Base-by-base conservation (phyloP, 345 rosid genomes). In the Nephelium lappaceum region DNA sequence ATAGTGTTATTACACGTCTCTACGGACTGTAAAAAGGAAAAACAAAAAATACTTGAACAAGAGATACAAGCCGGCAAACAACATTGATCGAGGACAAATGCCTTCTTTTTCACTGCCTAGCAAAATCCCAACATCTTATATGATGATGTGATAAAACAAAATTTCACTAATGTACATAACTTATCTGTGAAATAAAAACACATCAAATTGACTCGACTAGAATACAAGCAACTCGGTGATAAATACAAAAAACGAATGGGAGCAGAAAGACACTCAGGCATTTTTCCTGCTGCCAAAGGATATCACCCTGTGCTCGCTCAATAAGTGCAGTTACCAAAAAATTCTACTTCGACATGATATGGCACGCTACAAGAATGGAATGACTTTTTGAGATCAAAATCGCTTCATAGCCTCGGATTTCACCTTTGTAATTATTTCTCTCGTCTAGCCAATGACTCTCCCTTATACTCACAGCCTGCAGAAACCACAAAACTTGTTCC, bases 401-500 rank as follows among this genome's bases (percentile, higher is more conserved):
- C 27, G 62, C 76, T 68, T 61, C 61, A 15, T 47, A 23, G 23
- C 6, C 23, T 31, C 6, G n/a, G 24, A 58, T 69, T 53, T 49
- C 43, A 45, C 75, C 16, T 61, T 61, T 64, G 15, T 49, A 31
- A 71, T 87, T 77, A 88, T 79, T 84, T 83, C 84, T 89, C 91
- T 83, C 87, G 94, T 85, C 90, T 88, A 31, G 97, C 90, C 79
- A 96, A 79, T 71, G 97, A 88, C 79, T 96, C 99, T 77, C 93
- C 97, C 83, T 89, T 96, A 78, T 89, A 83, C 82, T 92, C 99
- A 31, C 93, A 73, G 8, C 98, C 93, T 0, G 85, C 85, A 6
- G 90, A 76, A 74, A 96, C 90, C 18, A 92, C 91, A 83, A 84
- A 96, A 47, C 93, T 95, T 45, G 90, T 91, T 87, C 95, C 99